Base-by-base conservation (phyloP, 108 stramenopile species). In the Cyclotella atomus region DNA sequence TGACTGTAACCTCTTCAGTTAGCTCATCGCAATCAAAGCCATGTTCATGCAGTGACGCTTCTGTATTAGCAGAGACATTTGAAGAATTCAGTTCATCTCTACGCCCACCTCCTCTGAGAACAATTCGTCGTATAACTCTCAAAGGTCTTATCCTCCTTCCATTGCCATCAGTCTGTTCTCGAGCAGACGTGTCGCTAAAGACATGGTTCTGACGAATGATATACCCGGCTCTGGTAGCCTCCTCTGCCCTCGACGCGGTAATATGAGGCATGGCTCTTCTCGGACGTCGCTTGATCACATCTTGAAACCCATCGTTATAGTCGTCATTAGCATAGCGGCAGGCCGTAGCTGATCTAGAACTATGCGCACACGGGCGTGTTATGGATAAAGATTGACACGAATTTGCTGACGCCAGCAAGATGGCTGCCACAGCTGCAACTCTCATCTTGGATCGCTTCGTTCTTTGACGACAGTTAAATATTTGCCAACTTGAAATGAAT, bases 221-320 rank as follows among this genome's bases (percentile, higher is more conserved):
- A 35, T 69, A 80, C 10, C 79, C 79, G 24, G 72, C 79, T 64
- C 68, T 61, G 9, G 53, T 57, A 16, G 79, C 79, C 34, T 67
- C 68, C 62, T 80, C 79, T 0, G 49, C 67, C 6, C 45, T 29
- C 5, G 62, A 69, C 25, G 60, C 36, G 30, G 23, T 63, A 35
- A 72, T 62, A 54, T 73, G 79, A 1, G 79, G 68, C 67, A 80
- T 55, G 32, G 72, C 71, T 32, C 79, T 65, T 25, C 54, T 46
- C 0, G 79, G 79, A 27, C 71, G 45, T 28, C 21, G 53, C 33
- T 52, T 52, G 21, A 52, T 52, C 52, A 23, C 20, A 23, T 52
- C 52, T 3, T 28, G 28, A 17, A 12, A 21, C 25, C 27, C 41
- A 21, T 57, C 46, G 25, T 10, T 28, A 52, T 45, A 43, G 21